phyloP scores from a whole-genome alignment of 1,139 yeast genomes.

The Taphrina flavorubra region DNA sequence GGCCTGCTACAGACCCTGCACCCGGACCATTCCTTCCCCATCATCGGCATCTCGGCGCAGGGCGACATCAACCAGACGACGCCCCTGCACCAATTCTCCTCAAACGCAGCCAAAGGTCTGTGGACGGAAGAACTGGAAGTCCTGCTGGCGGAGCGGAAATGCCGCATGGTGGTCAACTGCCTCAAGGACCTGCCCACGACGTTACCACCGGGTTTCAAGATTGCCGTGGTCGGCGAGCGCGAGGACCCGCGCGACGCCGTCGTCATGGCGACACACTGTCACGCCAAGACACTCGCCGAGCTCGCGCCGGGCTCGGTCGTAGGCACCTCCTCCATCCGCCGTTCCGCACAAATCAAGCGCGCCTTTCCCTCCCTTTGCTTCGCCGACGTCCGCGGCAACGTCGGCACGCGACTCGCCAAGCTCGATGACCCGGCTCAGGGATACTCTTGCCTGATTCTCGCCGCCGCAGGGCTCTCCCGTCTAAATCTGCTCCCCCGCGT shows the following conservation, averaged over 20 bases:
- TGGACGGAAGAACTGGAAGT: constrained; percentile 97
- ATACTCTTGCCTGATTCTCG: constrained; percentile 79
- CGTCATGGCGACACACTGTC: constrained; percentile 73
- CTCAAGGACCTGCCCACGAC: constrained; percentile 94
- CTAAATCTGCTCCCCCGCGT: constrained; percentile 74
- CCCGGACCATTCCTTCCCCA: constrained; percentile 70
- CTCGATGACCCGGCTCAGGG: constrained; percentile 71
- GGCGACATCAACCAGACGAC: constrained; percentile 87
- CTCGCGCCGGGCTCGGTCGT: constrained; percentile 85
- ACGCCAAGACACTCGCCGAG: constrained; percentile 68
- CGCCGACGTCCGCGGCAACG: constrained; percentile 62
- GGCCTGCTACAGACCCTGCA: constrained; percentile 62
- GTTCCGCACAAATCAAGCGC: constrained; percentile 78
- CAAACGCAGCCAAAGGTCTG: constrained; percentile 80
- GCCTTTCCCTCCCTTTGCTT: constrained; percentile 63
- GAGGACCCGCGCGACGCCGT: constrained; percentile 77
- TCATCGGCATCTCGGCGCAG: constrained; percentile 79
- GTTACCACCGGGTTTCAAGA: constrained; percentile 84
- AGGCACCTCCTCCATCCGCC: constrained; percentile 91
- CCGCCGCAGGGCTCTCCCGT: constrained; percentile 88
- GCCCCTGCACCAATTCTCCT: constrained; percentile 78
- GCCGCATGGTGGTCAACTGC: constrained; percentile 91
- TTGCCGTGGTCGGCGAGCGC: constrained; percentile 85
- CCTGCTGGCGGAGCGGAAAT: constrained; percentile 68
- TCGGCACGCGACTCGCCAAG: constrained; percentile 76